A percentile compares a stretch with the other conserved stretches of the same genome.
These are phyloP conservation scores for Amanita rimosa DNA, from an alignment of 768 basidiomycete species.

Conservation along the genomic window DNA sequence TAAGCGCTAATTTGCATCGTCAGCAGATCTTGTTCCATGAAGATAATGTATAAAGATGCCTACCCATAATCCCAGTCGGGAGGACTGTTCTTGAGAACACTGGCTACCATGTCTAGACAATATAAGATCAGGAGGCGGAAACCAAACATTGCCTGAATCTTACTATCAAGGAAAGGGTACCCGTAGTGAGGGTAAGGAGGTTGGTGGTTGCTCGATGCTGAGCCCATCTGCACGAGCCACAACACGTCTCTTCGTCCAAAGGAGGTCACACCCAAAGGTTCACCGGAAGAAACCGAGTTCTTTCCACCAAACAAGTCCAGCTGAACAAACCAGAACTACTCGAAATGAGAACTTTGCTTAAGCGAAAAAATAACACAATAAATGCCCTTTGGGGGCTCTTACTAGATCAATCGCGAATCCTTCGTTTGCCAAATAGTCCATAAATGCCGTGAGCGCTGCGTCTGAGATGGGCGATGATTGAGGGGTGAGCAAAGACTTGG, in stretches of 20 bases:
- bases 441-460: constrained; percentile 19
- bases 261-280: constrained; percentile 22
- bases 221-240: constrained; percentile 35
- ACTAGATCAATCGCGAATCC: constrained; percentile 12
- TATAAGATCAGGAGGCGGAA: not conserved
- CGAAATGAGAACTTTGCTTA: too few relatives aligned
- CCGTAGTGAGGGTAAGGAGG: constrained; percentile 30
- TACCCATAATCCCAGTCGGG: constrained; percentile 28
- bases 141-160: constrained; percentile 6
- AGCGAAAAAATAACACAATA: too few relatives aligned
- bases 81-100: constrained; percentile 24
- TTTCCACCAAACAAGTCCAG: constrained; percentile 27
- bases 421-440: constrained; percentile 22
- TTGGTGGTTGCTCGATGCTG: constrained; percentile 21
- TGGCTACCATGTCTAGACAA: constrained; percentile 18
- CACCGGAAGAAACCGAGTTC: constrained; percentile 28
- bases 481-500: constrained; percentile 30
- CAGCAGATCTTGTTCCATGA: constrained; percentile 23
- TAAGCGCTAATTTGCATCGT: constrained; percentile 15
- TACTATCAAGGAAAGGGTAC: constrained; percentile 28
- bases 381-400: too few relatives aligned
- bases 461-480: constrained; percentile 17
- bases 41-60: constrained; percentile 17
- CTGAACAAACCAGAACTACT: constrained; percentile 23
- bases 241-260: constrained; percentile 27